Evolutionary conservation across 768 basidiomycete species (phyloP).

Genomic region (Leccinellum albellum): DNA sequence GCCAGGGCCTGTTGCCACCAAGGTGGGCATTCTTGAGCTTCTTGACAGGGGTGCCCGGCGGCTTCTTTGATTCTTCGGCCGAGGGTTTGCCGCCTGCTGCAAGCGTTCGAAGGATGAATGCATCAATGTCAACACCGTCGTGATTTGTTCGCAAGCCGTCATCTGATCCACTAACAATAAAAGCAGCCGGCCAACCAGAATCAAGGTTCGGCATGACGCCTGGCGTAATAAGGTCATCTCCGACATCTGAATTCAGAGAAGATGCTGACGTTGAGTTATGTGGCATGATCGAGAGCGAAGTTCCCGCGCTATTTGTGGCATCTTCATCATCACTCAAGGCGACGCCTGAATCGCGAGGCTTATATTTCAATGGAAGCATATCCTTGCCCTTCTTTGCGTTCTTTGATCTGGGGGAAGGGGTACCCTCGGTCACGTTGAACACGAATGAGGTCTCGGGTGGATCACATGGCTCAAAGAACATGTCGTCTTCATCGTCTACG

Average conservation of each 20-base stretch:
- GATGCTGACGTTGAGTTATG: conserved; percentile 60
- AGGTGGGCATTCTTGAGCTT: conserved; percentile 58
- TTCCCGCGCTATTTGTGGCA: conserved; percentile 15
- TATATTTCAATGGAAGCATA: conserved; percentile 62
- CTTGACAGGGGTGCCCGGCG: conserved; percentile 83
- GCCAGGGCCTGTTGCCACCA: conserved; percentile 66
- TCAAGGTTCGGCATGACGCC: conserved; percentile 46
- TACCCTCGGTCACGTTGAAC: conserved; percentile 51
- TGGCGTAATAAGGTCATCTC: conserved; percentile 71
- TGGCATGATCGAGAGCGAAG: conserved; percentile 41
- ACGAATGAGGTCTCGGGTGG: conserved; percentile 51
- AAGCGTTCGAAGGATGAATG: conserved; percentile 70
- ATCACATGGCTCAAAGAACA: conserved; percentile 47
- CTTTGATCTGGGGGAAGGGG: conserved; percentile 52
- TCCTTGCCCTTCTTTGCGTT: conserved; percentile 22
- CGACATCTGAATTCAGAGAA: conserved; percentile 53
- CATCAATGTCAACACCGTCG: conserved; percentile 51
- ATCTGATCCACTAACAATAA: conserved; percentile 39
- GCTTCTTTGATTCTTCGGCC: conserved; percentile 48
- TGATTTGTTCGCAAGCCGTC: conserved; percentile 26
- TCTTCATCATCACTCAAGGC: conserved; percentile 59
- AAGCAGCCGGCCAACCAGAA: conserved; percentile 62
- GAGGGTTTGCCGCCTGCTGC: conserved; percentile 52
- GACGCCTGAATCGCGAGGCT: conserved; percentile 65
- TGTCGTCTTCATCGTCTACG: conserved; percentile 48